Conservation (phyloP, 495 filamentous ascomycete genomes). For the Annulohypoxylon stygium region DNA sequence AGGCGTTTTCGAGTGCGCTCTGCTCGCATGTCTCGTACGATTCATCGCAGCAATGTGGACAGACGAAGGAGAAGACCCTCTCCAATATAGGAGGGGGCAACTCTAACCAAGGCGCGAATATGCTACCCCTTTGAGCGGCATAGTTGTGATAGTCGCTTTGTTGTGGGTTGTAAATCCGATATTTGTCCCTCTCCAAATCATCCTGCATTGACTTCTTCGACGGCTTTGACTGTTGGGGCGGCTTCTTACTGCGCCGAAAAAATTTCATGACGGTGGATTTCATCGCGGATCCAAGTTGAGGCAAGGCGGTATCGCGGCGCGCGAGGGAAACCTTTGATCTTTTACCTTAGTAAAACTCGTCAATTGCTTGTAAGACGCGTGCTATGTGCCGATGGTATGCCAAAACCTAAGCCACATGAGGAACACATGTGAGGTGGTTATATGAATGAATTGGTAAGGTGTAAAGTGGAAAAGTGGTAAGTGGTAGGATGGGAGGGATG, state of each 20-base stretch:
- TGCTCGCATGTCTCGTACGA: constrained; percentile 86
- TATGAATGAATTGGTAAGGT: background rate
- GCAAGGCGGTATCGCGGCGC: background rate
- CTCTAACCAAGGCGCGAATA: constrained; percentile 53
- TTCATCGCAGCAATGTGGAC: constrained; percentile 83
- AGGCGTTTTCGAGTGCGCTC: constrained; percentile 83
- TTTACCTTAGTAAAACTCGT: background rate
- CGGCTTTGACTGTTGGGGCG: constrained; percentile 44
- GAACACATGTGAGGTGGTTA: background rate
- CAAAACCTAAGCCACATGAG: background rate
- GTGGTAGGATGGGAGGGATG: background rate
- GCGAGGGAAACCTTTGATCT: constrained; percentile 2
- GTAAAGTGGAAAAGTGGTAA: background rate
- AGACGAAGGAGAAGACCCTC: constrained; percentile 82
- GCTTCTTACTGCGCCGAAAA: constrained; percentile 56
- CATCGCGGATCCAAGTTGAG: constrained; percentile 29
- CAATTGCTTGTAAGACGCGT: background rate
- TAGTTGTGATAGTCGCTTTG: constrained; percentile 32
- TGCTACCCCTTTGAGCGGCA: constrained; percentile 36
- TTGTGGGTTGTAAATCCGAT: constrained; percentile 44
- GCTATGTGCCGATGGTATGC: background rate
- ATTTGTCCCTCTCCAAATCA: constrained; percentile 46
- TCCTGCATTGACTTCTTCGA: constrained; percentile 36
- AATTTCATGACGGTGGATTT: constrained; percentile 56
- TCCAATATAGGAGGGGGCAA: constrained; percentile 75